Evolutionary conservation across 169 alveolate species (phyloP), one percentile per base, ranked within the genome.

Genomic region (Theileria parva): DNA sequence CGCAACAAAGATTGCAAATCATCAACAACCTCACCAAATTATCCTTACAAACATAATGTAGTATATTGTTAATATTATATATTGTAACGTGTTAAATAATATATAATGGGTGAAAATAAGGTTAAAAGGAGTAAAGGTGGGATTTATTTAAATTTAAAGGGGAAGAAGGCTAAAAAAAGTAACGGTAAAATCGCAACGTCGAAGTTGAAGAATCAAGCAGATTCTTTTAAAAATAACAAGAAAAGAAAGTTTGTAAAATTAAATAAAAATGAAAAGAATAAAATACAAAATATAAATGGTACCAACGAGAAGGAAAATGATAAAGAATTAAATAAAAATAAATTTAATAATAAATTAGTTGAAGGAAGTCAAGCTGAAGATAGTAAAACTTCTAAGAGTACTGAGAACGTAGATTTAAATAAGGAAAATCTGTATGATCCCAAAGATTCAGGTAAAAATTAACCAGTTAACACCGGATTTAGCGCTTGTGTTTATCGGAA

Each of bases 401-500:
- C 12, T 65, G 74, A 19, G 32, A 25, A 23, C 6, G 51, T 19
- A 2, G 57, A 65, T 17, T 25, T 27, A 65, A 65, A n/a, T 21
- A 44, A 65, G 17, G 48, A 19, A 21, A 25, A 65, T 27, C 17
- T 25, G n/a, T 32, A 8, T 39, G 51, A 32, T 37, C 13, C 21
- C 5, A 65, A 19, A 21, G 57, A 21, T 65, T 65, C 74, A 37
- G 34, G 74, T 37, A 65, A 65, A 2, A 65, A 25, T 37, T 57
- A 57, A 9, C 0, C 17, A 12, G 15, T 65, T 19, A 9, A 66
- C 57, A 70, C 57, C 86, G 44, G 37, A 81, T 30, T 53, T 86
- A 61, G 80, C 80, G 23, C 87, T 79, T 44, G 86, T 86, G 21
- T 83, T 86, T 57, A 80, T 79, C 48, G 91, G 89, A 61, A 89